Evolutionary conservation across 163 green algal species (phyloP).

Genomic region (Coccomyxa subellipsoidea): DNA sequence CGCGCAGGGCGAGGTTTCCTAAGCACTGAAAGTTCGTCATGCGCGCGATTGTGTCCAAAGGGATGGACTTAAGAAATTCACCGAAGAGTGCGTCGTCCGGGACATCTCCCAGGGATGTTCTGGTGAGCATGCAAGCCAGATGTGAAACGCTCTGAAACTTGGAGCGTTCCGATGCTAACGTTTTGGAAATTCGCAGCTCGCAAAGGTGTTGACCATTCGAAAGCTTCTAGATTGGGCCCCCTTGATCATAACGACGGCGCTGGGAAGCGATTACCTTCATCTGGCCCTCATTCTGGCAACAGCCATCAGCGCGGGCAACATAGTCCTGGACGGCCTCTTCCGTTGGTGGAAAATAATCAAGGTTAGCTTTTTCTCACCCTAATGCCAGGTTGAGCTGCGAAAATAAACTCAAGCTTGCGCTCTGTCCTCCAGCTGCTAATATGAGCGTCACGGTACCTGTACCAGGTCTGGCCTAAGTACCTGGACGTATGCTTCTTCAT

Average conservation of each 20-base stretch:
- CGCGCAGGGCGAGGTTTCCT: too few species aligned
- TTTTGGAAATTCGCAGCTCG: not conserved
- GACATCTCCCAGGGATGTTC: too few species aligned
- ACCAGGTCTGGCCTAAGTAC: not conserved
- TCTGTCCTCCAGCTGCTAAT: not conserved
- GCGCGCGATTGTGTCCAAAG: too few species aligned
- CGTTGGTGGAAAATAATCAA: not conserved
- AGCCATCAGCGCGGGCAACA: not conserved
- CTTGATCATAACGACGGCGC: not conserved
- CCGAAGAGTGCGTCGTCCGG: too few species aligned
- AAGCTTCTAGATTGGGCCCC: not conserved
- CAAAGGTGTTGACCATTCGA: not conserved
- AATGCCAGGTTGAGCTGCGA: not conserved
- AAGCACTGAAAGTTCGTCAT: too few species aligned
- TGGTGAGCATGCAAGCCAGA: too few species aligned
- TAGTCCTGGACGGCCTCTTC: not conserved
- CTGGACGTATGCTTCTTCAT: not conserved
- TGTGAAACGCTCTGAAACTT: too few species aligned
- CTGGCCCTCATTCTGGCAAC: constrained; percentile 2
- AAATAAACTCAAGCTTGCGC: not conserved
- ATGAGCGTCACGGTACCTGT: not conserved
- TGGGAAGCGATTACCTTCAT: not conserved
- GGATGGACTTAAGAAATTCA: too few species aligned
- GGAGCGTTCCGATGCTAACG: too few species aligned
- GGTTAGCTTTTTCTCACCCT: not conserved